Evolutionary conservation across 768 basidiomycete species (phyloP).

Genomic region (Filobasidium floriforme): DNA sequence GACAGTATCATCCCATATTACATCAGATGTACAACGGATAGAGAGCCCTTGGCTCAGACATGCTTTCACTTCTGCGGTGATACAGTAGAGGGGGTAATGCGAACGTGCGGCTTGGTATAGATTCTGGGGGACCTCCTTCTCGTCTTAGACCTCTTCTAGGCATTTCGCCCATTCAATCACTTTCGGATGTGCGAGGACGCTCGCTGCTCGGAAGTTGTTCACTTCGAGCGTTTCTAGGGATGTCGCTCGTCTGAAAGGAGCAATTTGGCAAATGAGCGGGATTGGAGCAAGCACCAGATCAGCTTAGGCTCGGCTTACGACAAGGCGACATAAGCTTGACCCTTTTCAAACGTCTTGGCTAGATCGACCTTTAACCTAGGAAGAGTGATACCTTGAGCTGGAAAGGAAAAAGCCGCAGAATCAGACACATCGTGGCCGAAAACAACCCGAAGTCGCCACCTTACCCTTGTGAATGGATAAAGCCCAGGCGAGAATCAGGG

Average conservation of each 20-base stretch:
- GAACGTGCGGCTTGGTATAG: background rate
- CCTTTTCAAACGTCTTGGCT: constrained; percentile 29
- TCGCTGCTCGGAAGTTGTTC: constrained; percentile 24
- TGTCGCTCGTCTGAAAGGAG: constrained; percentile 28
- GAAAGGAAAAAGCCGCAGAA: too few relatives aligned
- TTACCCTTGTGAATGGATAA: constrained; percentile 31
- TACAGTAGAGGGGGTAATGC: too few relatives aligned
- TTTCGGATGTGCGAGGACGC: constrained; percentile 21
- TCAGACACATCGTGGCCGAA: too few relatives aligned
- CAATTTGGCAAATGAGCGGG: background rate
- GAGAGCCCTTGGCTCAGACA: too few relatives aligned
- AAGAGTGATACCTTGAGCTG: constrained; percentile 31
- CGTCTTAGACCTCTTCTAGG: constrained; percentile 5
- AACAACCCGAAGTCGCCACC: too few relatives aligned
- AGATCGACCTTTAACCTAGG: constrained; percentile 31
- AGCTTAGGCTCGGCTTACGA: background rate
- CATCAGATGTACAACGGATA: too few relatives aligned
- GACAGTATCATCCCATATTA: too few relatives aligned
- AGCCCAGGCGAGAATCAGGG: constrained; percentile 30
- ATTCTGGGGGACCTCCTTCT: background rate
- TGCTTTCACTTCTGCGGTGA: too few relatives aligned
- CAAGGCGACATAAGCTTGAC: constrained; percentile 51
- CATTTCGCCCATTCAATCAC: constrained; percentile 12
- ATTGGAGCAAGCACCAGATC: background rate
- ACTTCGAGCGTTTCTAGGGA: constrained; percentile 29